Base-by-base conservation (phyloP, 2,329 filamentous ascomycete genomes). In the Paecilomyces formosus region DNA sequence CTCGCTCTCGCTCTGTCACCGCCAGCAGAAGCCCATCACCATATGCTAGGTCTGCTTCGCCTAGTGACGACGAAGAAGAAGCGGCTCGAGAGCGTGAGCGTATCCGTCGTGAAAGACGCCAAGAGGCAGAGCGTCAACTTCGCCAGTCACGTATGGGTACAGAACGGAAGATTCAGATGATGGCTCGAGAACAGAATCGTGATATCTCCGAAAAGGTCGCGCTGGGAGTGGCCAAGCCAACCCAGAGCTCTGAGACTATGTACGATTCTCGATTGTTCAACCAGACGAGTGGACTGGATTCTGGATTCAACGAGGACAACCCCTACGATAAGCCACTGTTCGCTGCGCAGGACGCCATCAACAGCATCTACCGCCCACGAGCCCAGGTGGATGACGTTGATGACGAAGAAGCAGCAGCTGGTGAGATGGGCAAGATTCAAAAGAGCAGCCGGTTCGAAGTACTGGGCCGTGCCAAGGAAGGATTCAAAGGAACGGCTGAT, bases 161-260 rank as follows among this genome's bases (percentile, higher is more conserved):
- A 0, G 94, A 99, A 77, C 86, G 93, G 58, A 86, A 90, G 52
- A 85, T 97, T 57, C 92, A 97, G 73, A 88, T 95, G 76, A 88
- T 97, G 82, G 93, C 93, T 0, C 86, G 92, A 24, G 93, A 97
- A 74, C 93, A 97, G 72, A 92, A 96, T 72, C 90, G 94, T 65
- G 94, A 99, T 73, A 96, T 99, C 55, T 94, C 90, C 1, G 94
- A 99, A 72, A 97, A 97, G 79, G 90, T 99, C 33, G 94, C 94
- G 1, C 82, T 99, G 5, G 94, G 94, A 3, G 78, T 97, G 54
- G 94, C 94, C 5, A 99, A 97, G 74, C 94, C 94, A 2, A 97
- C 94, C 3, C 89, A 94, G 71, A 89, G 87, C 55, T 88, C 88
- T 57, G 94, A 99, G 74, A 87, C 89, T 24, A 97, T 97, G 94